Percentiles rank a stretch among this genome's conserved stretches.
Conservation (phyloP, 2,329 filamentous ascomycete genomes). For the Fusarium sp. region DNA sequence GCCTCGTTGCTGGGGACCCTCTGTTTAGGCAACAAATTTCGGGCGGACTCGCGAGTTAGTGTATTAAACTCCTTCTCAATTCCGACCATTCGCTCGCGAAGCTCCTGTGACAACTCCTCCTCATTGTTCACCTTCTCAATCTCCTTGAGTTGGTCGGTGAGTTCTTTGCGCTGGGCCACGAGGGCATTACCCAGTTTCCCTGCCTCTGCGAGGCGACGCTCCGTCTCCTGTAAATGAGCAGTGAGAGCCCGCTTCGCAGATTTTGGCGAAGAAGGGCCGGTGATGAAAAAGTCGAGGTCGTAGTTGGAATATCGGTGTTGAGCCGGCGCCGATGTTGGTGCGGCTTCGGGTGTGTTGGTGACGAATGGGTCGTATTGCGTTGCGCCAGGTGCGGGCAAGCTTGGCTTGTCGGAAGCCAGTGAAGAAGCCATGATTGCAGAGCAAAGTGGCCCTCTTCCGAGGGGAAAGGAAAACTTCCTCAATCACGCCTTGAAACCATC, state of each 20-base stretch:
- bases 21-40: constrained; percentile 88
- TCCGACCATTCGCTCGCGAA: constrained; percentile 84
- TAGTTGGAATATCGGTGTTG: constrained; percentile 84
- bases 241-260: constrained; percentile 91
- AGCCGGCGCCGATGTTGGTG: constrained; percentile 53
- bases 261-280: constrained; percentile 79
- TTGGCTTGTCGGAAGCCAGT: constrained; percentile 58
- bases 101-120: constrained; percentile 82
- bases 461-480: constrained; percentile 44
- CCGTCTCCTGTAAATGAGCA: constrained; percentile 92
- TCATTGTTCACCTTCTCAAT: constrained; percentile 83
- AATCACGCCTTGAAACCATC: constrained; percentile 47
- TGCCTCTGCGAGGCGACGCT: constrained; percentile 90
- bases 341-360: constrained; percentile 55
- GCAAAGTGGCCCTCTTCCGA: constrained; percentile 41
- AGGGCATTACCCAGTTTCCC: constrained; percentile 89
- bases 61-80: constrained; percentile 97
- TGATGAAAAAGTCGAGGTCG: constrained; percentile 81
- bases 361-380: constrained; percentile 69
- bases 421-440: constrained; percentile 58
- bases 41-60: constrained; percentile 87
- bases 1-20: constrained; percentile 79
- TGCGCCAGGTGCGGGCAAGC: constrained; percentile 55
- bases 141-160: constrained; percentile 85
- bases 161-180: constrained; percentile 85